phyloP scores from a whole-genome alignment of 257 asterid genomes.

The Solanum lycopersicoides region DNA sequence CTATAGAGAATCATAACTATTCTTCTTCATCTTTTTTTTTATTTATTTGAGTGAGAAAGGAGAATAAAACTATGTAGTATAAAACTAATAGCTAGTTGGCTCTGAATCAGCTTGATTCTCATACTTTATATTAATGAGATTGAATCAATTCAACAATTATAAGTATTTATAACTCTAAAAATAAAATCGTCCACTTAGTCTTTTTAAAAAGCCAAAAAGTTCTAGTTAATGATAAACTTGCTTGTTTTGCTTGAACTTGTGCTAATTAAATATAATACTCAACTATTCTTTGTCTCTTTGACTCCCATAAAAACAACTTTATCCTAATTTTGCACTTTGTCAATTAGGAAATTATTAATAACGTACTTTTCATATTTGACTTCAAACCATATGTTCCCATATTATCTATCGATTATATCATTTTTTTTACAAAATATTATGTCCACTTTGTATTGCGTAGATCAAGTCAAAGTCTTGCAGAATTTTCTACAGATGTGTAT shows the following conservation, averaged over 20 bases:
- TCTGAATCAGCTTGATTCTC: background rate
- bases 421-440: background rate
- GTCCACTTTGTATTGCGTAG: background rate
- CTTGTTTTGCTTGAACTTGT: background rate
- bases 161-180: background rate
- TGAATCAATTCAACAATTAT: background rate
- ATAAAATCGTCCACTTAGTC: background rate
- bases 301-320: background rate
- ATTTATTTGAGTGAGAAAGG: background rate
- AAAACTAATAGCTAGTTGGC: background rate
- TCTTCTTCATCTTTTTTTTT: background rate
- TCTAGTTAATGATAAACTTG: background rate
- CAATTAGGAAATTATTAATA: background rate
- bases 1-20: background rate
- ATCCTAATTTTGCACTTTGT: background rate
- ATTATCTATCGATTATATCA: background rate
- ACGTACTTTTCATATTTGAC: background rate
- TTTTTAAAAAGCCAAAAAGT: background rate
- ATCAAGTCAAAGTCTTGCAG: background rate
- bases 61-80: background rate
- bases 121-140: background rate
- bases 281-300: background rate
- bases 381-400: background rate
- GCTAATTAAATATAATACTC: background rate
- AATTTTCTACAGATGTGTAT: background rate